phyloP scores from a whole-genome alignment of 23 red algal genomes.

The Gracilariopsis chorda region DNA sequence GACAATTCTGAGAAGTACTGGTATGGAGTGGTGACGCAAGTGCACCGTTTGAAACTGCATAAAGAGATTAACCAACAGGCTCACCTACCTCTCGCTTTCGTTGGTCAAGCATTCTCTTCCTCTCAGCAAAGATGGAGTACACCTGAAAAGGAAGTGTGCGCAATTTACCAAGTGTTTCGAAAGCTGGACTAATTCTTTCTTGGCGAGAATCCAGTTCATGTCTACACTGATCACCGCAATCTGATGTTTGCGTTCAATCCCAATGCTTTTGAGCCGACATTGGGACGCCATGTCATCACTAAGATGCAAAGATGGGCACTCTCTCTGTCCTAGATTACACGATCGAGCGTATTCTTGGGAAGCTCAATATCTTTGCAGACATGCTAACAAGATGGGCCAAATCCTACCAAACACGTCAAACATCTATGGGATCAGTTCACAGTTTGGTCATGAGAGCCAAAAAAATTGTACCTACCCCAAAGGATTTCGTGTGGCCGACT shows the following conservation, averaged over 20 bases:
- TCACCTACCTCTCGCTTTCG: not conserved
- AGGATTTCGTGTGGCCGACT: not conserved
- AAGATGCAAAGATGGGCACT: not conserved
- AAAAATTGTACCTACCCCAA: not conserved
- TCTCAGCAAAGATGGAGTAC: not conserved
- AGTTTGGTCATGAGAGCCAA: not conserved
- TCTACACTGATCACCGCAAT: not conserved
- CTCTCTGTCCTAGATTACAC: not conserved
- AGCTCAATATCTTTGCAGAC: not conserved
- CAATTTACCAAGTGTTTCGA: not conserved
- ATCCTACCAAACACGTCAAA: not conserved
- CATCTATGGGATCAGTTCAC: not conserved
- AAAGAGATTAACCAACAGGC: not conserved
- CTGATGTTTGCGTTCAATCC: slow-evolving; percentile 4
- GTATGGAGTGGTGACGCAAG: slow-evolving; percentile 18
- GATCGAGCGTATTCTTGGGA: not conserved
- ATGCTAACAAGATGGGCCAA: not conserved
- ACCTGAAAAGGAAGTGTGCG: not conserved
- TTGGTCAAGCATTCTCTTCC: not conserved
- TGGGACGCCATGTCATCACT: not conserved
- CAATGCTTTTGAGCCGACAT: not conserved
- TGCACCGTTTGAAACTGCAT: not conserved
- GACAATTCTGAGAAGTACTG: not conserved
- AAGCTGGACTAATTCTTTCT: not conserved
- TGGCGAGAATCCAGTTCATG: not conserved